Evolutionary conservation across 768 basidiomycete genomes (phyloP).

Genomic region (Leccinum sublutescens): DNA sequence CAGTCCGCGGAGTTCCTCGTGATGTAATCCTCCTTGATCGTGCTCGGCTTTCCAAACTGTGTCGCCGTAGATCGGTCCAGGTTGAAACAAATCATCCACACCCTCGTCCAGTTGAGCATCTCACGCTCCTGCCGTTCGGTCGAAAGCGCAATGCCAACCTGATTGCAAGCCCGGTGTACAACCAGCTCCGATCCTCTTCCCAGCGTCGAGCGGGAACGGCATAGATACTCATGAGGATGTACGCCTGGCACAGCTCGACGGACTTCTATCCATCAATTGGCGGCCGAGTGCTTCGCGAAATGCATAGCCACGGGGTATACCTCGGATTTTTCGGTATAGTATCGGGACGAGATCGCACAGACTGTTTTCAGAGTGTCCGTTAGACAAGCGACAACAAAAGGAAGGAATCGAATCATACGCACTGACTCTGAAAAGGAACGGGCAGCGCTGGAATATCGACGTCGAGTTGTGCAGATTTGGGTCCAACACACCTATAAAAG

Average conservation of each 20-base stretch:
- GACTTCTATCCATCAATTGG: conserved; percentile 82
- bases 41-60: conserved; percentile 87
- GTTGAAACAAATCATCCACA: conserved; percentile 91
- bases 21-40: conserved; percentile 82
- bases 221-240: conserved; percentile 83
- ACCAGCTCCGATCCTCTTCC: conserved; percentile 90
- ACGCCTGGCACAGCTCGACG: conserved; percentile 89
- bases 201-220: conserved; percentile 77
- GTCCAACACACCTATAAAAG: conserved; percentile 76
- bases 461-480: conserved; percentile 78
- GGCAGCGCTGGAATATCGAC: conserved; percentile 77
- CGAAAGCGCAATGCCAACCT: conserved; percentile 39
- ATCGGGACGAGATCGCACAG: conserved; percentile 83
- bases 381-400: neutral
- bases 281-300: conserved; percentile 80
- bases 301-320: conserved; percentile 89
- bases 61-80: conserved; percentile 85
- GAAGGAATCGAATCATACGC: conserved; percentile 29
- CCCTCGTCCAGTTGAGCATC: conserved; percentile 78
- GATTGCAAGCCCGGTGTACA: conserved; percentile 85
- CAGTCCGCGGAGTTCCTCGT: conserved; percentile 71
- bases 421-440: conserved; percentile 90
- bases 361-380: conserved; percentile 39
- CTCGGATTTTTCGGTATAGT: conserved; percentile 74
- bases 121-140: conserved; percentile 79